phyloP scores from a whole-genome alignment of 208 protist genomes.

The Acanthamoeba divionensis region DNA sequence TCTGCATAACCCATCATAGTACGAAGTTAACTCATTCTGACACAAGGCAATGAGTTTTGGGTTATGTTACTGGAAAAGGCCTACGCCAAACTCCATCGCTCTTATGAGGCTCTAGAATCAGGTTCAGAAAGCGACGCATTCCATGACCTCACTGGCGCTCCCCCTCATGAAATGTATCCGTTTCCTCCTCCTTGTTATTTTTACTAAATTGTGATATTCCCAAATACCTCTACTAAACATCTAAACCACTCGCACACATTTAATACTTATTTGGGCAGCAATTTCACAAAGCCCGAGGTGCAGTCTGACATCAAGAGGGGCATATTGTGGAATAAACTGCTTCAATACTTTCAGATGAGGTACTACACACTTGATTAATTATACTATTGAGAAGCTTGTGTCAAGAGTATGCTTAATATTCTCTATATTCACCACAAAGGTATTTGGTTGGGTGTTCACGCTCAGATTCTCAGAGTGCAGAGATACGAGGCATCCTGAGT shows the following conservation, averaged over 20 bases:
- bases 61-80: conserved; percentile 69
- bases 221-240: too few relatives aligned
- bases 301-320: conserved; percentile 44
- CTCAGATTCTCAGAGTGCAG: too few relatives aligned
- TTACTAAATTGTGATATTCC: too few relatives aligned
- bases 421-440: not conserved
- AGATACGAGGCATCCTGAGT: too few relatives aligned
- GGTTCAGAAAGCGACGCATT: conserved; percentile 41
- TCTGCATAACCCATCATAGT: not conserved
- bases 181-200: not conserved
- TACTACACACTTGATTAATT: not conserved
- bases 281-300: not conserved
- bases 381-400: too few relatives aligned
- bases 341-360: not conserved
- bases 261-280: not conserved
- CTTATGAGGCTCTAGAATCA: conserved; percentile 56
- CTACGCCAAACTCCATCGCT: conserved; percentile 64
- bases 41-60: conserved; percentile 62
- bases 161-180: conserved; percentile 8
- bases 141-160: conserved; percentile 56
- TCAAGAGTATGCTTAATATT: too few relatives aligned
- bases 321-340: conserved; percentile 12
- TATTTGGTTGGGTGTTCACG: too few relatives aligned
- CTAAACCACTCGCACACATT: too few relatives aligned
- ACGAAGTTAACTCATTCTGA: not conserved